phyloP scores from a whole-genome alignment of 139 green algal species.

The Coccomyxa sp. region DNA sequence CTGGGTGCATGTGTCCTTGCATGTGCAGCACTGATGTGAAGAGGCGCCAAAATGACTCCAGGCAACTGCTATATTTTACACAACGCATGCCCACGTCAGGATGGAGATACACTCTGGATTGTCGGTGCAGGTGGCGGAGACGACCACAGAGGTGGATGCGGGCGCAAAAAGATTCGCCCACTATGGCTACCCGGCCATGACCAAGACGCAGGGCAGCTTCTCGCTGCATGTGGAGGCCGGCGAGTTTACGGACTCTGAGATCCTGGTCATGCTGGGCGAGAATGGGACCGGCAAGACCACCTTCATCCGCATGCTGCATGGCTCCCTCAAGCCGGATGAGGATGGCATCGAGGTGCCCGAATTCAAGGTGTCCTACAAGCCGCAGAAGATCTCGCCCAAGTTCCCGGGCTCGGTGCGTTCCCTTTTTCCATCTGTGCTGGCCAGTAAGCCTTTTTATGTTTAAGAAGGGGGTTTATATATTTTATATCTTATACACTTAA shows the following conservation, averaged over 20 bases:
- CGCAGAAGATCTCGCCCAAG: slow-evolving; percentile 98
- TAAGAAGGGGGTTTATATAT: too few species aligned
- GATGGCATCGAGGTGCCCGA: slow-evolving; percentile 66
- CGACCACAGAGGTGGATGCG: slow-evolving; percentile 53
- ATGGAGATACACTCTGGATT: background rate
- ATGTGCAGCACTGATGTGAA: too few species aligned
- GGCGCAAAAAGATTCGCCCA: slow-evolving; percentile 78
- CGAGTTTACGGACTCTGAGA: slow-evolving; percentile 92
- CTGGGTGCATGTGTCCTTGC: too few species aligned
- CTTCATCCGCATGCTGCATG: slow-evolving; percentile 98
- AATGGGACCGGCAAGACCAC: slow-evolving; percentile 99
- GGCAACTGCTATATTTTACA: too few species aligned
- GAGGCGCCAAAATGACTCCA: too few species aligned
- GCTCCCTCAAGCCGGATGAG: slow-evolving; percentile 62
- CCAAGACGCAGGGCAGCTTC: slow-evolving; percentile 63
- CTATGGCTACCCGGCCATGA: slow-evolving; percentile 93
- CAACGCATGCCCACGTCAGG: too few species aligned
- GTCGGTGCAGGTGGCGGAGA: slow-evolving; percentile 45
- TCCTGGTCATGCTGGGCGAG: slow-evolving; percentile 97
- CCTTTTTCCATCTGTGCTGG: background rate
- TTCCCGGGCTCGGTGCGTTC: slow-evolving; percentile 75
- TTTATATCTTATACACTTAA: too few species aligned
- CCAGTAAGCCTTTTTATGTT: too few species aligned
- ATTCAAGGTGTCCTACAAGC: slow-evolving; percentile 96
- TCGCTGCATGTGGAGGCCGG: slow-evolving; percentile 72